Evolutionary conservation across 2,329 filamentous ascomycete species (phyloP).

Genomic region (Colletotrichum trifolii): DNA sequence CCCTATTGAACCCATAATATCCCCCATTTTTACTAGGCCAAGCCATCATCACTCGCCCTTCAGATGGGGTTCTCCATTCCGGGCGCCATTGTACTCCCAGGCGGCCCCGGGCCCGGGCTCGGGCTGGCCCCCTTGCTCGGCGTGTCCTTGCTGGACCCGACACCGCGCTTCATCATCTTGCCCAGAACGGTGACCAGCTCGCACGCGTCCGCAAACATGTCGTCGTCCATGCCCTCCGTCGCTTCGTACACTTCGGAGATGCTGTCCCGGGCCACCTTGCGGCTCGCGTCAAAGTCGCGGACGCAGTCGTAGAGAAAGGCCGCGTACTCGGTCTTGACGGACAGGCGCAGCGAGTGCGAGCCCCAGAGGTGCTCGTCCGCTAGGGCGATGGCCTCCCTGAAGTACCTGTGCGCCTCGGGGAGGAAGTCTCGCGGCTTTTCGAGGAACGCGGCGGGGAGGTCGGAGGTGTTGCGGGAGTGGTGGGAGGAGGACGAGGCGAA

Average conservation of each 20-base stretch:
- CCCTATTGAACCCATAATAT: too few species aligned
- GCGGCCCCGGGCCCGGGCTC: slow-evolving; percentile 40
- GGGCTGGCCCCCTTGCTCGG: slow-evolving; percentile 48
- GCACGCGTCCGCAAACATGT: slow-evolving; percentile 92
- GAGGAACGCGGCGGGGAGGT: slow-evolving; percentile 68
- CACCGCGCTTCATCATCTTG: slow-evolving; percentile 86
- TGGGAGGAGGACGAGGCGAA: slow-evolving; percentile 51
- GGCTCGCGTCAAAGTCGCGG: slow-evolving; percentile 81
- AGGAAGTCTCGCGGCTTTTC: slow-evolving; percentile 84
- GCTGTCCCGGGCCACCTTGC: slow-evolving; percentile 81
- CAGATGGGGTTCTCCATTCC: slow-evolving; percentile 60
- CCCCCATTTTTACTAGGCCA: too few species aligned
- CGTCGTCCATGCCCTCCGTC: slow-evolving; percentile 91
- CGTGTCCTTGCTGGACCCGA: slow-evolving; percentile 53
- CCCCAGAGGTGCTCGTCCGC: slow-evolving; percentile 84
- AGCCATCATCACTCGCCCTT: slow-evolving; percentile 20
- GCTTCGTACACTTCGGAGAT: slow-evolving; percentile 93
- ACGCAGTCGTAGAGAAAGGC: slow-evolving; percentile 95
- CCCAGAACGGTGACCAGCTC: slow-evolving; percentile 87
- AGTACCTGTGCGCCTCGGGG: slow-evolving; percentile 82
- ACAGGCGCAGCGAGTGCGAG: slow-evolving; percentile 88
- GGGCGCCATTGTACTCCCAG: slow-evolving; percentile 38
- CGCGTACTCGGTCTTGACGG: slow-evolving; percentile 90
- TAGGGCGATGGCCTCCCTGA: slow-evolving; percentile 79
- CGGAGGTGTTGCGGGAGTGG: slow-evolving; percentile 42